Base-by-base conservation (phyloP, 768 basidiomycete species). In the Arthromyces matolae region DNA sequence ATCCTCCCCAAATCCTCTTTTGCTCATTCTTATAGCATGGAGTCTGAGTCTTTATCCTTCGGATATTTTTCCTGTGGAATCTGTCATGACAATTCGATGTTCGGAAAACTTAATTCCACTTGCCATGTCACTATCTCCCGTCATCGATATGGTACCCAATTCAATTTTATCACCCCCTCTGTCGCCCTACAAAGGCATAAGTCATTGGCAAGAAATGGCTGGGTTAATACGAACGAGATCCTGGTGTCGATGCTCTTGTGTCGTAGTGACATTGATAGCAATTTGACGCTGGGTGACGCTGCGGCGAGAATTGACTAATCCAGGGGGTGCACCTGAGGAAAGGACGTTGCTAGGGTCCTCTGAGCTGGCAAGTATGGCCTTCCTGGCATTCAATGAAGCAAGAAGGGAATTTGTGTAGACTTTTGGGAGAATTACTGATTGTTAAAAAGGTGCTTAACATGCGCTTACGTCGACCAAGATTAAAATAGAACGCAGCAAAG, bases 401-500 rank as follows among this genome's bases (percentile, higher is more conserved):
- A 65, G 62, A 12, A 65, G 55, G 2, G 62, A 60, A 47, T 64
- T 65, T 1, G 60, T 55, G 36, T 65, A 65, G 5, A 65, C 64
- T n/a, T n/a, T n/a, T 65, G 34, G 1, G 5, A 8, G 22, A 4
- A 27, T 24, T 19, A 37, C 36, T 22, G 29, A 18, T 10, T 22
- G 8, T 16, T 20, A 3, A 16, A 19, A n/a, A 14, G 14, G 3
- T 4, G 13, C 2, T 12, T 25, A 16, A 2, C 18, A 8, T 23
- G 5, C 22, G 52, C 64, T 50, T 42, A 68, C 66, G 50, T 4
- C 66, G 61, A 8, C 65, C 64, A 37, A 68, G 64, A 52, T 62
- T 64, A 53, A 68, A 66, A 42, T 66, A 64, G 45, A 65, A 66
- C 0, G 58, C 50, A 0, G 65, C 64, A 45, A 65, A 68, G 16